These are phyloP conservation scores for Verticillium dahliae DNA, from an alignment of 2,329 filamentous ascomycete genomes.

Conservation along the genomic window DNA sequence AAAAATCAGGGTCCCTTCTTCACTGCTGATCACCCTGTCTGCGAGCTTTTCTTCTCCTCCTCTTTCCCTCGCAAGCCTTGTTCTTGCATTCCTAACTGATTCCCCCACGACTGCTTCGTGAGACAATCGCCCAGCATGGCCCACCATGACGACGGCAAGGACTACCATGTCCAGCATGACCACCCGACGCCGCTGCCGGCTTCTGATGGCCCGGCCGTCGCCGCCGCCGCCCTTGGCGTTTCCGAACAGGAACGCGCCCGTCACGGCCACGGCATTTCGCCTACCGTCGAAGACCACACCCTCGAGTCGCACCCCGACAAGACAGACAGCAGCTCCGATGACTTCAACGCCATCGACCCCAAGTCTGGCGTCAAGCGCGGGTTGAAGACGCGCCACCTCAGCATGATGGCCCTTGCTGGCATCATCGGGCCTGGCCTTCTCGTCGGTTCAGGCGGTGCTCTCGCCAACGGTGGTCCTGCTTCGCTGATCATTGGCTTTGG, in stretches of 20 bases:
- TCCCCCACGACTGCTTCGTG: neutral
- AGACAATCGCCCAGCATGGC: neutral
- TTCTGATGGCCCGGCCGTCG: neutral
- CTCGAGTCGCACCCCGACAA: neutral
- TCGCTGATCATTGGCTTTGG: conserved; percentile 68
- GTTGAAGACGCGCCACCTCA: conserved; percentile 60
- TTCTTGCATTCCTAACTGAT: neutral
- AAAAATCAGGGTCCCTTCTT: neutral
- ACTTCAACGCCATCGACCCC: conserved; percentile 45
- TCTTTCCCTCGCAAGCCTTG: neutral
- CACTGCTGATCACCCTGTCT: neutral
- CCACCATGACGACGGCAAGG: neutral
- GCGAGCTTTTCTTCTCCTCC: neutral
- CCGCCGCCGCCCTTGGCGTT: neutral
- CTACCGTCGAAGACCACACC: conserved; percentile 1
- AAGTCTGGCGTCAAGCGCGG: conserved; percentile 62
- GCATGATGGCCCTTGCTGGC: conserved; percentile 58
- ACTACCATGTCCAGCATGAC: neutral
- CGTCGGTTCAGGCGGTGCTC: conserved; percentile 63
- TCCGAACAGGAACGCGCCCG: neutral
- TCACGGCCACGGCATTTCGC: neutral
- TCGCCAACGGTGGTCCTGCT: conserved; percentile 63
- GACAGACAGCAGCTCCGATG: conserved; percentile 20
- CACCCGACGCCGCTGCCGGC: neutral
- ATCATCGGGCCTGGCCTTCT: conserved; percentile 66